These are phyloP conservation scores for Neurospora discreta DNA, from an alignment of 495 filamentous ascomycete genomes.

Conservation along the genomic window DNA sequence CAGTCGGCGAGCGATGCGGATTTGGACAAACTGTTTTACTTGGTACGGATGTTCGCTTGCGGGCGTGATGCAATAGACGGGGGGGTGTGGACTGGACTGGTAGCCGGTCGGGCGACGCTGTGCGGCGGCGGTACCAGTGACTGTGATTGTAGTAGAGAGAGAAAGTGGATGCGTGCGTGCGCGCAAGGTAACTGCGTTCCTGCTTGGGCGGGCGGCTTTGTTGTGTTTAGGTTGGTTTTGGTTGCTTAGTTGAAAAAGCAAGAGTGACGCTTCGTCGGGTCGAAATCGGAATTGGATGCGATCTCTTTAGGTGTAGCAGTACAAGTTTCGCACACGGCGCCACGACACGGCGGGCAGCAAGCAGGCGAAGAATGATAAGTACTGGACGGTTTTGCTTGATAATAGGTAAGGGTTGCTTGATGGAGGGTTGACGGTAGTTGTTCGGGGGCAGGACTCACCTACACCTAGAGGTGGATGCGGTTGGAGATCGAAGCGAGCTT, in stretches of 20 bases:
- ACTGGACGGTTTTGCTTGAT: slow-evolving; percentile 1
- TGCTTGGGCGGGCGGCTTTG: slow-evolving; percentile 1
- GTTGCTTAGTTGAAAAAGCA: background rate
- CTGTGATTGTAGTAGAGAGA: background rate
- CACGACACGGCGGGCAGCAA: background rate
- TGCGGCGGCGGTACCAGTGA: background rate
- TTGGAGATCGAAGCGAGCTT: background rate
- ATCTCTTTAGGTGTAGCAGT: background rate
- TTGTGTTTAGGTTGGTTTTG: slow-evolving; percentile 2
- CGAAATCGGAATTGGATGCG: slow-evolving; percentile 3
- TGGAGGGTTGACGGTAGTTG: background rate
- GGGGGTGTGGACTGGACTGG: slow-evolving; percentile 6
- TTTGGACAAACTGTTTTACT: slow-evolving; percentile 2
- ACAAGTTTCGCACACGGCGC: background rate
- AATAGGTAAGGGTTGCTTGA: slow-evolving; percentile 8
- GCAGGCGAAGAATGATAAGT: slow-evolving; percentile 1
- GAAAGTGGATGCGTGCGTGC: slow-evolving; percentile 4
- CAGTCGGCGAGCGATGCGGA: slow-evolving; percentile 3
- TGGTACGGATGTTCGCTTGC: slow-evolving; percentile 3
- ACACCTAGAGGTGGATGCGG: background rate
- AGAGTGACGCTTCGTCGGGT: slow-evolving; percentile 1
- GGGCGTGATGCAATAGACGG: slow-evolving; percentile 25
- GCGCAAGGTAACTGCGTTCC: background rate
- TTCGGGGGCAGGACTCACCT: background rate
- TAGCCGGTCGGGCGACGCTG: slow-evolving; percentile 2